Evolutionary conservation across 2,329 filamentous ascomycete species (phyloP).

Genomic region (Phoma sp.): DNA sequence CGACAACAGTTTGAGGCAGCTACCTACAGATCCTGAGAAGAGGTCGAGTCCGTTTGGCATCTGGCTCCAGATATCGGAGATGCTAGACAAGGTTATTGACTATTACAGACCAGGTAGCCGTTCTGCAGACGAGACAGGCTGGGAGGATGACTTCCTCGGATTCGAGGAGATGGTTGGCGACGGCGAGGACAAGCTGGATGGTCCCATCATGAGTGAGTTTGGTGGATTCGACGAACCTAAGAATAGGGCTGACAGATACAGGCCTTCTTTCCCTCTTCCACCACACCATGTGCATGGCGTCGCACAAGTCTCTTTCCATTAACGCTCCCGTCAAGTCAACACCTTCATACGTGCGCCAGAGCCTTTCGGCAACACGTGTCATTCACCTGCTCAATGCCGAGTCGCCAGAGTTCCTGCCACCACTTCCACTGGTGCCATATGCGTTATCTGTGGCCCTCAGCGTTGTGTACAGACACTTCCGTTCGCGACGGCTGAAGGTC

Average conservation of each 20-base stretch:
- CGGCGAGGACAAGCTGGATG: constrained; percentile 47
- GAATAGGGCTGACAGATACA: constrained; percentile 31
- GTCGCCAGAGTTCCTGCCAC: constrained; percentile 56
- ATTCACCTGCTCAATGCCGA: constrained; percentile 60
- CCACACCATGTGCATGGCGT: constrained; percentile 64
- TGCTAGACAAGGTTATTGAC: constrained; percentile 57
- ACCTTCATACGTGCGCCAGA: constrained; percentile 62
- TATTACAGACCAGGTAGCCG: constrained; percentile 55
- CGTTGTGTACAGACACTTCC: constrained; percentile 64
- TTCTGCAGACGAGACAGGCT: constrained; percentile 52
- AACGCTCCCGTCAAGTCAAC: constrained; percentile 56
- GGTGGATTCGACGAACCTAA: not conserved
- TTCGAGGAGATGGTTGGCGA: constrained; percentile 55
- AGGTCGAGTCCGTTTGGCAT: constrained; percentile 57
- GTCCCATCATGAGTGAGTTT: constrained; percentile 46
- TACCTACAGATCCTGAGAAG: constrained; percentile 53
- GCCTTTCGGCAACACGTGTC: constrained; percentile 63
- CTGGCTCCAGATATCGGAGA: constrained; percentile 54
- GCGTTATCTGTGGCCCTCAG: constrained; percentile 63
- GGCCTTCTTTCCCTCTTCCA: constrained; percentile 64
- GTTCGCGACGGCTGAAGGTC: constrained; percentile 58
- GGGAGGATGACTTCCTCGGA: constrained; percentile 56
- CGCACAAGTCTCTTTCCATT: constrained; percentile 59
- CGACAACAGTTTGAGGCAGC: constrained; percentile 54
- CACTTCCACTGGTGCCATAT: constrained; percentile 64